Percentiles rank a stretch among this genome's conserved stretches.
Evolutionary conservation across 352 stramenopile genomes (phyloP).

Genomic region (Globisporangium carolinianum): DNA sequence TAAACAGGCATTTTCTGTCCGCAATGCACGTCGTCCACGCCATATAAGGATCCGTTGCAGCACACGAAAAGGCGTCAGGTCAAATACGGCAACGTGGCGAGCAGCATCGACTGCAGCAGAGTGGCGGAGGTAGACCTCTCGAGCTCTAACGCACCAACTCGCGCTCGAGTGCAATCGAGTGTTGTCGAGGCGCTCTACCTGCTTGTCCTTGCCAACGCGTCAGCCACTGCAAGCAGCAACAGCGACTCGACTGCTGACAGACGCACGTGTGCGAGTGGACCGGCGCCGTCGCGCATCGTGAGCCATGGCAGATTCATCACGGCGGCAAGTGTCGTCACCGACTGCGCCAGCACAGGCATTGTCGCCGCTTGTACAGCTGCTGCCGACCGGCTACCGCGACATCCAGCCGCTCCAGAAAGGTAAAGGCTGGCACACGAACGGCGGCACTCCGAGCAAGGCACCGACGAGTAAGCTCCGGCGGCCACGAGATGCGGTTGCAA

Average conservation of each 20-base stretch:
- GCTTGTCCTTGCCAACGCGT: neutral
- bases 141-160: neutral
- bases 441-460: slow-evolving; percentile 15
- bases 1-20: too few relatives aligned
- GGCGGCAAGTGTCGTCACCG: slow-evolving; percentile 1
- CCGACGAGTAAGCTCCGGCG: slow-evolving; percentile 17
- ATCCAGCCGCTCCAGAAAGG: slow-evolving; percentile 66
- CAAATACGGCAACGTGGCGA: too few relatives aligned
- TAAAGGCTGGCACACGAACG: slow-evolving; percentile 57
- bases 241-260: neutral
- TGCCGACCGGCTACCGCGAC: slow-evolving; percentile 59
- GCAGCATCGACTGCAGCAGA: too few relatives aligned
- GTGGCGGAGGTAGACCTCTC: too few relatives aligned
- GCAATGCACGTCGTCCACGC: too few relatives aligned
- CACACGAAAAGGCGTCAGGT: neutral
- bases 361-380: slow-evolving; percentile 50
- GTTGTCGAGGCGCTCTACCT: too few relatives aligned
- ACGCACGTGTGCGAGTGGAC: too few relatives aligned
- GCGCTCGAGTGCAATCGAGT: neutral
- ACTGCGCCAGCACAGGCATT: slow-evolving; percentile 11
- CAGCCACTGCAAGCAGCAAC: neutral
- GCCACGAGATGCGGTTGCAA: slow-evolving; percentile 12
- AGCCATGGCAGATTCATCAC: slow-evolving; percentile 11
- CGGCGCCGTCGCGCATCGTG: too few relatives aligned
- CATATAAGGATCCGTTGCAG: too few relatives aligned